Evolutionary conservation across 768 basidiomycete genomes (phyloP).

Genomic region (Boletus rex-veris): DNA sequence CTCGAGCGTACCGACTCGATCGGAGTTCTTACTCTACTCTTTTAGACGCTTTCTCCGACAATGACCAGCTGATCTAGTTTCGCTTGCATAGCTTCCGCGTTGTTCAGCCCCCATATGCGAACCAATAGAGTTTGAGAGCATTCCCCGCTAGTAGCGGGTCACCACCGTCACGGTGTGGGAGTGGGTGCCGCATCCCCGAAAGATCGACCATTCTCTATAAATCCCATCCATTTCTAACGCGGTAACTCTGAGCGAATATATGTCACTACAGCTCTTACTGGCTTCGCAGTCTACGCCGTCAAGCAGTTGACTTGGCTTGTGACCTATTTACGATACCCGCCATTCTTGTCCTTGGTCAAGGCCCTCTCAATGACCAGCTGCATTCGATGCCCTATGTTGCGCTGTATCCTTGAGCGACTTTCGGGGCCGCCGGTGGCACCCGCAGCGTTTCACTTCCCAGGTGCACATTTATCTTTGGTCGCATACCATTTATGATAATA

Average conservation of each 20-base stretch:
- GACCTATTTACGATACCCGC: neutral
- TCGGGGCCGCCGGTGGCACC: neutral
- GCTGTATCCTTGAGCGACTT: neutral
- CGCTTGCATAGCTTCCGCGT: no score
- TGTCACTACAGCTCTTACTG: neutral
- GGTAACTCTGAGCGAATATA: neutral
- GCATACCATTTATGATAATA: neutral
- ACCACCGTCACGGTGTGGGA: no score
- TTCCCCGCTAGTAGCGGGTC: no score
- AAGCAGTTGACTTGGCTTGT: neutral
- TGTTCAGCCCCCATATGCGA: no score
- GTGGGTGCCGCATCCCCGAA: neutral
- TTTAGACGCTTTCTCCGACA: no score
- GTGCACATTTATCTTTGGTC: neutral
- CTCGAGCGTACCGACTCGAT: no score
- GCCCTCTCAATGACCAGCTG: neutral
- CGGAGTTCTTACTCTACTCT: no score
- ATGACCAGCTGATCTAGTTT: no score
- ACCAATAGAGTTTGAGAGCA: no score
- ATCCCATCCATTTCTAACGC: neutral
- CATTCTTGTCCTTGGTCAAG: neutral
- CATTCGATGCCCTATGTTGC: neutral
- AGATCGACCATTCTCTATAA: neutral
- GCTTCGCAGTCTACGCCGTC: neutral
- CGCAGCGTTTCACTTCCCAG: neutral